These are phyloP conservation scores for Linnemannia hyalina DNA, from an alignment of 192 early-diverging fungal genomes.

Conservation along the genomic window DNA sequence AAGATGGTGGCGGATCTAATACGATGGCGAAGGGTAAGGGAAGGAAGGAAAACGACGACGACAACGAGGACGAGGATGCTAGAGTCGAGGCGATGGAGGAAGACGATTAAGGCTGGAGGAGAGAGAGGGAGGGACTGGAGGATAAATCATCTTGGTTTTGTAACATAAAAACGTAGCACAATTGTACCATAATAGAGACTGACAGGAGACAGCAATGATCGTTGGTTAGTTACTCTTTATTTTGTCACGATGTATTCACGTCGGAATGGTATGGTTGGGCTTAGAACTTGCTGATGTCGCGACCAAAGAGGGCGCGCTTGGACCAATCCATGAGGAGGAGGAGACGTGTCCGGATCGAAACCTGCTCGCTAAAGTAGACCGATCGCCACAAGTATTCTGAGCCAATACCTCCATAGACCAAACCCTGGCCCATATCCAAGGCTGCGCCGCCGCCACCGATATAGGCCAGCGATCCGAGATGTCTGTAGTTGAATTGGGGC, in stretches of 20 bases:
- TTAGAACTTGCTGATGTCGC: conserved; percentile 63
- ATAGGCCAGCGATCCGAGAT: conserved; percentile 78
- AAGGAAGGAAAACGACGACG: neutral
- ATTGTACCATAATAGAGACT: conserved; percentile 3
- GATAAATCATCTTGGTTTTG: neutral
- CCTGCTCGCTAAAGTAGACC: conserved; percentile 70
- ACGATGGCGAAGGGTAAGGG: neutral
- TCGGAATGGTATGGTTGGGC: neutral
- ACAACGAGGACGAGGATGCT: neutral
- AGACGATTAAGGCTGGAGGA: neutral
- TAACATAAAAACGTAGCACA: conserved; percentile 2
- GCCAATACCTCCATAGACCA: conserved; percentile 64
- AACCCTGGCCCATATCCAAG: conserved; percentile 62
- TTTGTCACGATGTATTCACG: neutral
- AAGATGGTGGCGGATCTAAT: neutral
- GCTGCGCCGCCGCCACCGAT: conserved; percentile 74
- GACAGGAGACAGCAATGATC: neutral
- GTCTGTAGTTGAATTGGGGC: conserved; percentile 72
- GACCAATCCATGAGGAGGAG: conserved; percentile 60
- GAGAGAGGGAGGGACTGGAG: neutral
- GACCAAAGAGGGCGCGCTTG: conserved; percentile 61
- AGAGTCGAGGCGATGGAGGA: neutral
- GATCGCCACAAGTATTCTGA: conserved; percentile 71
- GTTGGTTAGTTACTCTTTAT: neutral
- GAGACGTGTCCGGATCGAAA: conserved; percentile 54